phyloP scores from a whole-genome alignment of 306 rosid species.

The Glycine soja region DNA sequence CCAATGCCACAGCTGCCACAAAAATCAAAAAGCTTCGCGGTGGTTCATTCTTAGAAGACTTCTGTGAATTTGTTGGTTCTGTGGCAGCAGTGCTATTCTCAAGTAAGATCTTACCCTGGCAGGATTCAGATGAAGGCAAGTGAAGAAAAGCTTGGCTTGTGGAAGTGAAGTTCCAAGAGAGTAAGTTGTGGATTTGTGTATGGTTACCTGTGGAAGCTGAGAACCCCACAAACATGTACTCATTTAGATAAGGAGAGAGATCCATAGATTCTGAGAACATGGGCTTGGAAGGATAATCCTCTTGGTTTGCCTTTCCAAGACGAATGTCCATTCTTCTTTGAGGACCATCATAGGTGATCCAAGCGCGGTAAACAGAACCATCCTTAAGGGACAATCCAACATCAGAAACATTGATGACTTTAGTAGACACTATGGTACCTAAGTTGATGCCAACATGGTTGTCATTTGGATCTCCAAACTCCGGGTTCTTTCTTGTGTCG shows the following conservation, averaged over 20 bases:
- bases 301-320: conserved; percentile 51
- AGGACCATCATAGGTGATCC: conserved; percentile 69
- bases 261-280: conserved; percentile 59
- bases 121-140: conserved; percentile 65
- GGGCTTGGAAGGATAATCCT: conserved; percentile 56
- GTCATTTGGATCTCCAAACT: conserved; percentile 80
- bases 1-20: conserved; percentile 55
- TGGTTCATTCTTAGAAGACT: conserved; percentile 46
- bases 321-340: conserved; percentile 66
- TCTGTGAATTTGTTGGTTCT: conserved; percentile 3
- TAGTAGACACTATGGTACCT: conserved; percentile 65
- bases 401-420: conserved; percentile 65
- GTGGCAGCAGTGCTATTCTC: conserved; percentile 15
- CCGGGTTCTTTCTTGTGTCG: conserved; percentile 68
- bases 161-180: conserved; percentile 78
- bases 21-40: conserved; percentile 63
- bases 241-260: conserved; percentile 59
- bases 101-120: conserved; percentile 64
- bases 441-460: conserved; percentile 80
- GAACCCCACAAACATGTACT: conserved; percentile 88
- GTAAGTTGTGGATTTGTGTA: conserved; percentile 73
- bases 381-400: conserved; percentile 59
- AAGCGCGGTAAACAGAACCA: conserved; percentile 54
- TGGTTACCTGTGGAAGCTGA: conserved; percentile 83
- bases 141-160: conserved; percentile 73